Base-by-base conservation (phyloP, 192 early-diverging fungal genomes). In the Linnemannia exigua region DNA sequence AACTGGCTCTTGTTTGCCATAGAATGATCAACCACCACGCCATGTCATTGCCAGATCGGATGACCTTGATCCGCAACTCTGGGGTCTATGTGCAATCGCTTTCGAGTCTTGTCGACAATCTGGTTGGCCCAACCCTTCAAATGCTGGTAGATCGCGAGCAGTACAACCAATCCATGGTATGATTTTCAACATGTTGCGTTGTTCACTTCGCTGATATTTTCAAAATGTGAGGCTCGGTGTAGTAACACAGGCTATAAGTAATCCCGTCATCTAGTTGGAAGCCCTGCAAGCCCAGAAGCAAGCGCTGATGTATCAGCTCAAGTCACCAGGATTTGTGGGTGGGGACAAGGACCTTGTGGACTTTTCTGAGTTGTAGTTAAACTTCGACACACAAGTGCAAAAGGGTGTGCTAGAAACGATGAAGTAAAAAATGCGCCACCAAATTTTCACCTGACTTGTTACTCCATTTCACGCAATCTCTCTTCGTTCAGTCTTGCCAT, bases 61-160 rank as follows among this genome's bases (percentile, higher is more conserved):
- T 91, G 77, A 87, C 84, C 0, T 44, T 88, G n/a, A 79, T 89
- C 28, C 81, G 89, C 9, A 91, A 91, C 50, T 79, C 90, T 11
- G 80, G 87, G 0, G 75, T 91, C 12, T 91, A 91, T 84, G 88
- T 88, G 6, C 87, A 89, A n/a, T 80, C 84, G 37, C 70, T 88
- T 17, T 81, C 81, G 0, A 85, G 82, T 74, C 70, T 91, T 67
- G 84, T 91, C 5, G 90, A 91, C 41, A 87, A 87, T 15, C 70
- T 91, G 28, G 76, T 91, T 31, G 69, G 87, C 1, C 90, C 90
- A 8, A 83, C 84, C 9, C 70, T 83, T 5, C 87, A 89, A 52
- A 78, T 83, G 75, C 71, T 85, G 5, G 73, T 83, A 0, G 81
- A 87, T 46, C 80, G 88, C 31, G 78, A 86, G 37, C 78, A 86